Base-by-base conservation (phyloP, 2,329 filamentous ascomycete species). In the Hypoxylon sp. region DNA sequence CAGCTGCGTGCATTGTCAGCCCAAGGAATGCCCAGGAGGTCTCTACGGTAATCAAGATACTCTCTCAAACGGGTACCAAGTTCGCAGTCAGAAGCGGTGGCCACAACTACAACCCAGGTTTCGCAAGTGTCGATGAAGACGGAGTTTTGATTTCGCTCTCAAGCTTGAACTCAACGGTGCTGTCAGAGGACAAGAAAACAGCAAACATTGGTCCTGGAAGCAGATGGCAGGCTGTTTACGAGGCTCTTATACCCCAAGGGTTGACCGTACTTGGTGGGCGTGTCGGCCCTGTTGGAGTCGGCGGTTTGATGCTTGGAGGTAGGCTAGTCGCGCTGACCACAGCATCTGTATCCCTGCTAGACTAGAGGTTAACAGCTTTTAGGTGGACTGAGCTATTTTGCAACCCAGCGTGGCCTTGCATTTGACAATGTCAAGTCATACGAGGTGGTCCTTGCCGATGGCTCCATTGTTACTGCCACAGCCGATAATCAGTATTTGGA, bases 71-170 rank as follows among this genome's bases (percentile, higher is more conserved):
- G 9, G 48, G 21, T 11, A 64, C 65, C 19, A 69, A 70, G 48
- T 77, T 76, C 48, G 69, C 74, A 1, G 52, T 76, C 52, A 69
- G 73, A 14, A 71, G 74, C 39, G 75, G 74, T 19, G 75, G 75
- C 8, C 74, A 77, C 37, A 76, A 73, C 63, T 74, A 73, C 8
- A 71, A 74, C 2, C 65, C 72, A 1, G 71, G 75, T 48, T 72
- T 63, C 48, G 73, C 71, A 34, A 74, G 71, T 60, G 73, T 74
- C 37, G 67, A 73, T 37, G 70, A 71, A 9, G 57, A 63, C 12
- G 73, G 76, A n/a, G 69, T 77, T 43, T 67, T 76, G 0, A 75
- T 84, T 51, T 79, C 79, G 58, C 73, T 84, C 29, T 74, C 75
- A 23, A 59, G 71, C 30, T 47, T 79, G n/a, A 74, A 76, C 37